A percentile compares a stretch with the other conserved stretches of the same genome.
These are phyloP conservation scores for Umbellularia californica DNA, from an alignment of 164 flowering plant species.

Conservation along the genomic window DNA sequence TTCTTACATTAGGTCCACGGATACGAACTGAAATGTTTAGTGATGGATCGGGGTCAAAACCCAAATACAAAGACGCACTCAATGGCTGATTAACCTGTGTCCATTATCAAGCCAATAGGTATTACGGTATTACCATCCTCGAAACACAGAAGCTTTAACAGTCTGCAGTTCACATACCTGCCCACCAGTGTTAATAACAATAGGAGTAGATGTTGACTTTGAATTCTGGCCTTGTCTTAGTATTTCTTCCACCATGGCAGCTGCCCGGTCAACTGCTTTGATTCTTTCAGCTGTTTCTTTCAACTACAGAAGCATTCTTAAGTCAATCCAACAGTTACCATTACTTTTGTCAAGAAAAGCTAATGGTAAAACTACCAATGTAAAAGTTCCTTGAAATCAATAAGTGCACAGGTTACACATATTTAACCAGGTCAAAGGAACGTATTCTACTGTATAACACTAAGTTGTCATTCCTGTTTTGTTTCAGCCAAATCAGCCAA, in stretches of 20 bases:
- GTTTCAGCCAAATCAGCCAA: too few species aligned
- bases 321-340: background rate
- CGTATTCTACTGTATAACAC: too few species aligned
- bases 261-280: slow-evolving; percentile 92
- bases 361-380: too few species aligned
- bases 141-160: background rate
- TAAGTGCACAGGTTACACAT: too few species aligned
- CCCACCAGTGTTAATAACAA: slow-evolving; percentile 27
- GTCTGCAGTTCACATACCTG: slow-evolving; percentile 31
- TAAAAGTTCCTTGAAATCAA: too few species aligned
- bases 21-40: slow-evolving; percentile 70
- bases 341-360: background rate
- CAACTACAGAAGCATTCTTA: slow-evolving; percentile 43
- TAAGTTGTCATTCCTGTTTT: too few species aligned
- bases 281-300: slow-evolving; percentile 87
- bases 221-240: slow-evolving; percentile 57
- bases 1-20: slow-evolving; percentile 95
- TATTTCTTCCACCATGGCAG: slow-evolving; percentile 94
- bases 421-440: too few species aligned
- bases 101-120: slow-evolving; percentile 11
- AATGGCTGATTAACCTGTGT: slow-evolving; percentile 41
- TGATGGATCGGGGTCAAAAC: slow-evolving; percentile 80
- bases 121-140: background rate
- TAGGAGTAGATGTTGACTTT: slow-evolving; percentile 23
- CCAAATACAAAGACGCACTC: slow-evolving; percentile 66